phyloP scores from a whole-genome alignment of 2,329 filamentous ascomycete genomes.

The Clarireedia monteithiana region DNA sequence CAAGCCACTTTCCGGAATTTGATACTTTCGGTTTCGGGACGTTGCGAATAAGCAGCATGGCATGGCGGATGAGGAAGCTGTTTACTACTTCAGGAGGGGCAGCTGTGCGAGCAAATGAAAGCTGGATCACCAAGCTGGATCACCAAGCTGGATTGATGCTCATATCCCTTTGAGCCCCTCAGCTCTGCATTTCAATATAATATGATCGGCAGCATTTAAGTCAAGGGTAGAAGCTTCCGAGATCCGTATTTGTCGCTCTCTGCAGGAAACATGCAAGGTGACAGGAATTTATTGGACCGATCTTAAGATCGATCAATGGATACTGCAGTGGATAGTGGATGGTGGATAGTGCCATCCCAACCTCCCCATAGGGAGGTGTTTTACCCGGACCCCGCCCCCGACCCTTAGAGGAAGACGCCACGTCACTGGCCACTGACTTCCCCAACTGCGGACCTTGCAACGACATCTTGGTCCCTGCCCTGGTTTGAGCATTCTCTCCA shows the following conservation, averaged over 20 bases:
- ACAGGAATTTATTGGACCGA: too few relatives aligned
- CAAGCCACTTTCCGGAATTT: not conserved
- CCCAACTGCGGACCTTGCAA: too few relatives aligned
- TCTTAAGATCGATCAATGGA: too few relatives aligned
- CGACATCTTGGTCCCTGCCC: too few relatives aligned
- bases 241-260: not conserved
- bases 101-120: not conserved
- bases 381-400: too few relatives aligned
- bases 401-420: too few relatives aligned
- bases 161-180: not conserved
- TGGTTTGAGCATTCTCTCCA: too few relatives aligned
- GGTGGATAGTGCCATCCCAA: too few relatives aligned
- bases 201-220: not conserved
- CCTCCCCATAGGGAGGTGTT: too few relatives aligned
- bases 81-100: not conserved
- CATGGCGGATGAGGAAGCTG: not conserved
- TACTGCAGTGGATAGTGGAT: too few relatives aligned
- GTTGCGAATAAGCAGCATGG: not conserved
- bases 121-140: not conserved
- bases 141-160: not conserved
- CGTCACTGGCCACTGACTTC: too few relatives aligned
- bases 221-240: not conserved
- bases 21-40: not conserved
- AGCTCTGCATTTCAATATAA: not conserved
- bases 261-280: too few relatives aligned